These are phyloP conservation scores for Panaeolus papilionaceus DNA, from an alignment of 768 basidiomycete genomes.

Conservation along the genomic window DNA sequence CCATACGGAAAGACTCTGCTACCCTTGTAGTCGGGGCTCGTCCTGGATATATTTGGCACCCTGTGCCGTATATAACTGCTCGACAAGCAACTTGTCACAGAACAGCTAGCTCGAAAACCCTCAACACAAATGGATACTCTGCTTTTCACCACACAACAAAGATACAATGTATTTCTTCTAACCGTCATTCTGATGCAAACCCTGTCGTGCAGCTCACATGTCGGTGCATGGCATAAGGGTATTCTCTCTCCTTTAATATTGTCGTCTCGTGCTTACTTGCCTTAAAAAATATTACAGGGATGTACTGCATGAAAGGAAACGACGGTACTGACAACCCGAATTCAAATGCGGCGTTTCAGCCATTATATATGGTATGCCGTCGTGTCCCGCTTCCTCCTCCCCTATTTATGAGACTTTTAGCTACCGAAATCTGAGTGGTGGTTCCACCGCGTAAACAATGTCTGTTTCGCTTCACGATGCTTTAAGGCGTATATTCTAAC, in stretches of 20 bases:
- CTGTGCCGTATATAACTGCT: background rate
- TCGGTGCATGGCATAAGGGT: constrained; percentile 24
- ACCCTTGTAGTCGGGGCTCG: background rate
- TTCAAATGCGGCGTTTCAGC: constrained; percentile 22
- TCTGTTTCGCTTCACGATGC: constrained; percentile 1
- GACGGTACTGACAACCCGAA: constrained; percentile 21
- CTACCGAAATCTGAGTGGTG: constrained; percentile 23
- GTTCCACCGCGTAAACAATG: constrained; percentile 22
- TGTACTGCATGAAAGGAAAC: constrained; percentile 27
- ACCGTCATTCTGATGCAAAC: background rate
- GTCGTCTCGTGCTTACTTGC: background rate
- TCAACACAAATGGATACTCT: no score
- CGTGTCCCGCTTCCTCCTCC: background rate
- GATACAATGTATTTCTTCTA: background rate
- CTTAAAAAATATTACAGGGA: constrained; percentile 15
- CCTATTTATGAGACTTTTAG: background rate
- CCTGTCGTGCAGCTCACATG: constrained; percentile 5
- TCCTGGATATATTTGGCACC: background rate
- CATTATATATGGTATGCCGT: constrained; percentile 18
- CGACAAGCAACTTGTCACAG: background rate
- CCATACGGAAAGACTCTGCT: background rate
- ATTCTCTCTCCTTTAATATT: background rate
- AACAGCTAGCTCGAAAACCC: background rate
- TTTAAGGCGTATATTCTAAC: background rate
- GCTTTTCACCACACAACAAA: background rate